Percentiles rank a stretch among this genome's conserved stretches.
Evolutionary conservation across 768 basidiomycete genomes (phyloP).

Genomic region (Boletellus ananas): DNA sequence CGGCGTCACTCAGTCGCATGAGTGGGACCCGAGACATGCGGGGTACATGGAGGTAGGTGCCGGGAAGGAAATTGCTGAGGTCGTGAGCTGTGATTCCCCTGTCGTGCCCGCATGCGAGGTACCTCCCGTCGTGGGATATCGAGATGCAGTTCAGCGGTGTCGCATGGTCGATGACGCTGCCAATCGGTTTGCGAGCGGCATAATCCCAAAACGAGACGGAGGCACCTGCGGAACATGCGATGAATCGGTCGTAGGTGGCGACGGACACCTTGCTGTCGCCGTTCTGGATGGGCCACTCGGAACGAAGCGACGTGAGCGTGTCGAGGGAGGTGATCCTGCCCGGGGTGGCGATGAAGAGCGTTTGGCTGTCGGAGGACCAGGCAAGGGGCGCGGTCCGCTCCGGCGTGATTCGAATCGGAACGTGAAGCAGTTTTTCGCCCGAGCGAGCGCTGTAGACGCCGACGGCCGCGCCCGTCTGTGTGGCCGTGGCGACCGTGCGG

Average conservation of each 20-base stretch:
- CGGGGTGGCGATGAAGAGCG: not conserved
- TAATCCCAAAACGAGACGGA: slow-evolving; percentile 9
- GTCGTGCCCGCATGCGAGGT: slow-evolving; percentile 6
- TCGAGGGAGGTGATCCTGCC: not conserved
- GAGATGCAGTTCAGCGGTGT: not conserved
- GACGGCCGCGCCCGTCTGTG: not conserved
- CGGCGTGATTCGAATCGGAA: not conserved
- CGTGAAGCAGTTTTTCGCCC: not conserved
- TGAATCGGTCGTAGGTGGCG: not conserved
- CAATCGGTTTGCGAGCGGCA: not conserved
- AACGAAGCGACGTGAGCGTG: not conserved
- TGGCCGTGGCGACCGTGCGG: not conserved
- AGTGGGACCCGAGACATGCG: not conserved
- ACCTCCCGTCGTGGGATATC: slow-evolving; percentile 5
- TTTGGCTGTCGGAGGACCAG: not conserved
- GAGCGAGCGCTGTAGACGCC: not conserved
- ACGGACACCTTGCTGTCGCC: not conserved
- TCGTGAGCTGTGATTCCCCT: not conserved
- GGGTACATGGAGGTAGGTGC: not conserved
- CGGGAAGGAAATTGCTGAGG: slow-evolving; percentile 1
- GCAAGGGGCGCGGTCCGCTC: not conserved
- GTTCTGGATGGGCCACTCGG: slow-evolving; percentile 3
- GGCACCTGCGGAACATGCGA: slow-evolving; percentile 1
- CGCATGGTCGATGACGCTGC: not conserved
- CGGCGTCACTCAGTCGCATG: not conserved